phyloP scores from a whole-genome alignment of 1,284 basidiomycete species.

The Lentinula novae-zelandiae region DNA sequence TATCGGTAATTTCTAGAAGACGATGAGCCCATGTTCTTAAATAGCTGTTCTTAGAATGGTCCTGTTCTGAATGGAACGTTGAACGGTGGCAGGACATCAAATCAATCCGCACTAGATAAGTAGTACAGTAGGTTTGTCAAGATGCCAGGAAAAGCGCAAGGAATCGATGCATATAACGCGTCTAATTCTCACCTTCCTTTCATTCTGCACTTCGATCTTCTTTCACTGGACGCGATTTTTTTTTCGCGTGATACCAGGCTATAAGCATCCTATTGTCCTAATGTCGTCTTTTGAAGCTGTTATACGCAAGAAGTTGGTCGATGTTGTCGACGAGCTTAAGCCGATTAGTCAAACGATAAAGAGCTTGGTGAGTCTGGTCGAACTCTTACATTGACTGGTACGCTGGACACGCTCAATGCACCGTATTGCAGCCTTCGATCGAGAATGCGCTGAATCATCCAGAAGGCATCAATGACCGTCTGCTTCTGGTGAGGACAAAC shows the following conservation, averaged over 20 bases:
- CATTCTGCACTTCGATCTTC: neutral
- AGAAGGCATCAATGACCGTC: constrained; percentile 51
- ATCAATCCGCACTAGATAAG: neutral
- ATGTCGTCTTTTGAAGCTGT: constrained; percentile 1
- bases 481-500: constrained; percentile 42
- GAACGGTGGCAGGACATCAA: neutral
- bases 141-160: neutral
- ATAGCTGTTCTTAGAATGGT: neutral
- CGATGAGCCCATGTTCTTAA: neutral
- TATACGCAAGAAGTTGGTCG: neutral
- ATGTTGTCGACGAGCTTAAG: neutral
- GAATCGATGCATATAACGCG: neutral
- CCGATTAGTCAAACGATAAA: neutral
- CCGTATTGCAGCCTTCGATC: neutral
- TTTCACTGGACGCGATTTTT: neutral
- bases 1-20: constrained; percentile 1
- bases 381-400: neutral
- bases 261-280: neutral
- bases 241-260: neutral
- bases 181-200: constrained; percentile 1
- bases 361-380: neutral
- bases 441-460: constrained; percentile 45
- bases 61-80: neutral
- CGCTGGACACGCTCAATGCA: neutral
- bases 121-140: neutral